Evolutionary conservation across 202 grass and related monocot genomes (phyloP).

Genomic region (Hordeum pubiflorum): DNA sequence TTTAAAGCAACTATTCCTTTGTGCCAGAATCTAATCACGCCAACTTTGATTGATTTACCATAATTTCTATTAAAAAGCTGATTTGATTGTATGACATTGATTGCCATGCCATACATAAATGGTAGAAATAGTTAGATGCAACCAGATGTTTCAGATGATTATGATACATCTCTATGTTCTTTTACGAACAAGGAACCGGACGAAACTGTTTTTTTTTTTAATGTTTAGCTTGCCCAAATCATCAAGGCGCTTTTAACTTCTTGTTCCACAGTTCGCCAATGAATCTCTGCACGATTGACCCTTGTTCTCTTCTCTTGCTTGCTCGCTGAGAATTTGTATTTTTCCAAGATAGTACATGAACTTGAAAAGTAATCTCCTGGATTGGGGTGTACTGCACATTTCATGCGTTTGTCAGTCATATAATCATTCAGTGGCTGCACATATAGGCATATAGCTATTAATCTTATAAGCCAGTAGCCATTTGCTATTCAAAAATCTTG

Average conservation of each 20-base stretch:
- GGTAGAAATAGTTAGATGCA: not conserved
- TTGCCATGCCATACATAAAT: not conserved
- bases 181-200: not conserved
- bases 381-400: not conserved
- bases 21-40: not conserved
- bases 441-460: slow-evolving; percentile 19
- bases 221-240: not conserved
- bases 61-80: not conserved
- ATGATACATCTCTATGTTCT: not conserved
- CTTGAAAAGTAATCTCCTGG: not conserved
- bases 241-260: not conserved
- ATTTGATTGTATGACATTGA: not conserved
- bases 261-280: not conserved
- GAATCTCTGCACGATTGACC: not conserved
- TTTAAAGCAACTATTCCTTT: not conserved
- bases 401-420: not conserved
- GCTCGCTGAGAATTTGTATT: not conserved
- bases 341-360: not conserved
- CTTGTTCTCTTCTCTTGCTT: slow-evolving; percentile 13
- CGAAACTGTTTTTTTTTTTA: not conserved
- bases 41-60: not conserved
- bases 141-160: not conserved
- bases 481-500: slow-evolving; percentile 8
- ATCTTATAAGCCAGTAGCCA: not conserved
- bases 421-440: slow-evolving; percentile 3